A percentile compares a stretch with the other conserved stretches of the same genome.
Evolutionary conservation across 1,284 basidiomycete genomes (phyloP).

Genomic region (Rhodotorula sp.): DNA sequence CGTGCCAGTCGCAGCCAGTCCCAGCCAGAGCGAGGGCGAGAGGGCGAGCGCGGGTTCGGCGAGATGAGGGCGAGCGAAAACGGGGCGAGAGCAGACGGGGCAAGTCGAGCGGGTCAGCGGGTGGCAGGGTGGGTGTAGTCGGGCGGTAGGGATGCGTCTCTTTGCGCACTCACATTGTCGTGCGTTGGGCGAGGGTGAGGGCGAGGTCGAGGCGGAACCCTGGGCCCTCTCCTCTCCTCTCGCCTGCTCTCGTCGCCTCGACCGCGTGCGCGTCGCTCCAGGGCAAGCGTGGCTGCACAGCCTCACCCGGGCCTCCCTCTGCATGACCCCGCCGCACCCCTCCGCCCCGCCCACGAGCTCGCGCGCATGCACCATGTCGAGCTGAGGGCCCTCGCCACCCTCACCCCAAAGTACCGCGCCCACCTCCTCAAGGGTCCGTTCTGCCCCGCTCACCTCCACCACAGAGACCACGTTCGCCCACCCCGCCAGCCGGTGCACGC

Average conservation of each 20-base stretch:
- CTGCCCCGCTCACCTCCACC: too few relatives aligned
- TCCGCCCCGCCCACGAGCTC: not conserved
- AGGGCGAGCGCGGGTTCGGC: not conserved
- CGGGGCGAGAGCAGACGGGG: not conserved
- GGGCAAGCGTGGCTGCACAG: too few relatives aligned
- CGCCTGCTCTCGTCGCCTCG: too few relatives aligned
- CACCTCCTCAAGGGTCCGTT: constrained; percentile 17
- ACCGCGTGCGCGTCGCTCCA: too few relatives aligned
- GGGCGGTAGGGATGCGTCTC: too few relatives aligned
- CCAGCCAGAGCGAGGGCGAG: not conserved
- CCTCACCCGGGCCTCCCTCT: not conserved
- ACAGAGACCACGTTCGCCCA: too few relatives aligned
- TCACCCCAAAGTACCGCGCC: constrained; percentile 12
- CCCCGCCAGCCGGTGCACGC: too few relatives aligned
- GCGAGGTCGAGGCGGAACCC: not conserved
- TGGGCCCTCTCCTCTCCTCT: not conserved
- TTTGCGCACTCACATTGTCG: not conserved
- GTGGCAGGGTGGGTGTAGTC: not conserved
- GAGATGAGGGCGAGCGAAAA: not conserved
- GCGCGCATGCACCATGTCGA: constrained; percentile 23
- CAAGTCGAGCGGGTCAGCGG: not conserved
- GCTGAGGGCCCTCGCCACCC: constrained; percentile 11
- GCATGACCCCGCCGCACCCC: not conserved
- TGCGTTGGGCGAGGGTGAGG: not conserved
- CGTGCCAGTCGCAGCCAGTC: not conserved